Evolutionary conservation across 1,139 yeast species (phyloP).

Genomic region (Arxiozyma heterogenica): DNA sequence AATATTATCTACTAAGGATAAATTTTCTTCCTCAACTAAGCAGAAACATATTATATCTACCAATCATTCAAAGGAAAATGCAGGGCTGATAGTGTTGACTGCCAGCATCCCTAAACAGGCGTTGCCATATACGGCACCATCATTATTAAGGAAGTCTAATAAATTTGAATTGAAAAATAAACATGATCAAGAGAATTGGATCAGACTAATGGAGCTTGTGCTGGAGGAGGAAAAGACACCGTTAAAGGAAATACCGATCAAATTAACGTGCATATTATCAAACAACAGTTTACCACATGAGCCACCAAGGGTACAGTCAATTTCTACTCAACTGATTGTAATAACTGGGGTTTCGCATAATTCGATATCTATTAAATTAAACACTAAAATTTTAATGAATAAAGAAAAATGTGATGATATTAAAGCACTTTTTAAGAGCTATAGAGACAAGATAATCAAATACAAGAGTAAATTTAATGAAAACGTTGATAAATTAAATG

Average conservation of each 20-base stretch:
- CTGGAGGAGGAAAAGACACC: slow-evolving; percentile 23
- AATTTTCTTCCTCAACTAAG: neutral
- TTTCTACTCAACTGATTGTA: slow-evolving; percentile 20
- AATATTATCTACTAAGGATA: neutral
- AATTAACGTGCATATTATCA: slow-evolving; percentile 25
- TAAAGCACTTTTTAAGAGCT: slow-evolving; percentile 10
- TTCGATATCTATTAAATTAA: slow-evolving; percentile 30
- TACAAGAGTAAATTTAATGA: slow-evolving; percentile 14
- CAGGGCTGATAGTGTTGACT: slow-evolving; percentile 20
- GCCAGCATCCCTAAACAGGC: slow-evolving; percentile 22
- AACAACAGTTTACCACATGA: slow-evolving; percentile 19
- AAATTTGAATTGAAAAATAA: slow-evolving; percentile 20
- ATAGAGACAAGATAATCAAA: slow-evolving; percentile 8
- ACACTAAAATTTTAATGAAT: slow-evolving; percentile 20
- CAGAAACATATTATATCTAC: slow-evolving; percentile 1
- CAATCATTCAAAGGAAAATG: slow-evolving; percentile 9
- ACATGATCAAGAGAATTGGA: slow-evolving; percentile 27
- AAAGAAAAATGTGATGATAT: slow-evolving; percentile 12
- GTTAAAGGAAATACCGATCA: slow-evolving; percentile 22
- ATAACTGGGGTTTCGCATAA: slow-evolving; percentile 28
- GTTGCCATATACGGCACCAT: slow-evolving; percentile 33
- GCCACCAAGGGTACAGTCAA: slow-evolving; percentile 23
- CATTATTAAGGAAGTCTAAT: slow-evolving; percentile 29
- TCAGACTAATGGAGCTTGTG: slow-evolving; percentile 18
- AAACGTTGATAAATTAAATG: slow-evolving; percentile 13